These are phyloP conservation scores for Pinus taeda DNA, from an alignment of 75 land plant species.

Conservation along the genomic window DNA sequence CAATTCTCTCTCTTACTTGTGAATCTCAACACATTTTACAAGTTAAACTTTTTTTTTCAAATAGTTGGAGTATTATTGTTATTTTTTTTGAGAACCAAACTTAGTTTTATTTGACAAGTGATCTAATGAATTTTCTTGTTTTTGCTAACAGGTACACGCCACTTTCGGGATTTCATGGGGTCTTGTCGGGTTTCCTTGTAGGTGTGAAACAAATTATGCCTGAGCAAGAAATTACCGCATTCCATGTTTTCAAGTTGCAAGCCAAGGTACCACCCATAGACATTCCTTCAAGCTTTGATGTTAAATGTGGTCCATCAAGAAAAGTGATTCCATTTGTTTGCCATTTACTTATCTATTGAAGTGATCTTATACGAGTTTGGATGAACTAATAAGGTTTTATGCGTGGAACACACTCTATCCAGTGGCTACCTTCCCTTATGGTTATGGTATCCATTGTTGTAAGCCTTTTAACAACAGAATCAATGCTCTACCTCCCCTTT, in stretches of 20 bases:
- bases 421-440: conserved; percentile 92
- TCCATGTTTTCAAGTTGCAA: conserved; percentile 50
- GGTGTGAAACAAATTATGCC: conserved; percentile 91
- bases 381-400: neutral
- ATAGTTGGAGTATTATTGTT: no score
- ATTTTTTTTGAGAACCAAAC: no score
- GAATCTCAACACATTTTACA: no score
- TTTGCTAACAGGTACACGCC: conserved; percentile 51
- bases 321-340: no score
- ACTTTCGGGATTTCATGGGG: conserved; percentile 88
- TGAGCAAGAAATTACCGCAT: conserved; percentile 63
- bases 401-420: conserved; percentile 9
- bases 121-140: no score
- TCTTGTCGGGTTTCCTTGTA: conserved; percentile 84
- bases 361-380: neutral
- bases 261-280: conserved; percentile 61
- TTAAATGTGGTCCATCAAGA: neutral
- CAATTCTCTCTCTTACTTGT: no score
- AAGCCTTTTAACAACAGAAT: conserved; percentile 49
- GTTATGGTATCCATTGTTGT: conserved; percentile 43
- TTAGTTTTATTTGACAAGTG: no score
- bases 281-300: no score
- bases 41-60: no score
- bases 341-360: neutral
- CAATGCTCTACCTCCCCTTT: conserved; percentile 64